These are phyloP conservation scores for Escallonia rubra DNA, from an alignment of 129 eudicot species.

Conservation along the genomic window DNA sequence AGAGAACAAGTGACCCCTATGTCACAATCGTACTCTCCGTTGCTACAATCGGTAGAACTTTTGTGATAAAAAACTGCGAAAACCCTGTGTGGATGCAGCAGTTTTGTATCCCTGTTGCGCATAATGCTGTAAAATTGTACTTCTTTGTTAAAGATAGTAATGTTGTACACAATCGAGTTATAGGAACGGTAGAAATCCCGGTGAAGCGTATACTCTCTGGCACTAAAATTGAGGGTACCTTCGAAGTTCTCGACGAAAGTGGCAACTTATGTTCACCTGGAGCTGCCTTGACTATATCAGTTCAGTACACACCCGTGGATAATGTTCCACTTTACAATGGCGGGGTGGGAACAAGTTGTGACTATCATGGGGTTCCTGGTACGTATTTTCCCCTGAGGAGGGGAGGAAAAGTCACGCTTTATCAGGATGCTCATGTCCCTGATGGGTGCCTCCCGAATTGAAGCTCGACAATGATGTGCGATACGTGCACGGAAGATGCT, in stretches of 20 bases:
- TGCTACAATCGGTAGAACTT: slow-evolving; percentile 67
- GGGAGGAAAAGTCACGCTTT: slow-evolving; percentile 71
- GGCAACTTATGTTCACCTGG: slow-evolving; percentile 70
- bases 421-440: slow-evolving; percentile 90
- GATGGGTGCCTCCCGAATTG: no score
- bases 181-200: slow-evolving; percentile 79
- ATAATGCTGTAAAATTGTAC: slow-evolving; percentile 56
- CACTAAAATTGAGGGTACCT: slow-evolving; percentile 48
- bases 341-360: slow-evolving; percentile 59
- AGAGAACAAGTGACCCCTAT: slow-evolving; percentile 81
- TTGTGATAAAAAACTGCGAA: slow-evolving; percentile 60
- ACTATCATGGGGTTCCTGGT: slow-evolving; percentile 52
- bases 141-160: slow-evolving; percentile 83
- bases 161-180: slow-evolving; percentile 64
- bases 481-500: slow-evolving; percentile 75
- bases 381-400: slow-evolving; percentile 81
- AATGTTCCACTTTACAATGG: slow-evolving; percentile 42
- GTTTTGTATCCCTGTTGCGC: slow-evolving; percentile 80
- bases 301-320: slow-evolving; percentile 65
- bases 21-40: slow-evolving; percentile 57
- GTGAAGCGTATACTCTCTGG: slow-evolving; percentile 44
- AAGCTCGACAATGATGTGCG: slow-evolving; percentile 33
- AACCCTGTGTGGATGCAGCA: slow-evolving; percentile 84
- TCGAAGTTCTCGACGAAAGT: slow-evolving; percentile 62
- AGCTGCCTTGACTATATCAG: slow-evolving; percentile 51